These are phyloP conservation scores for Onygenales sp. DNA, from an alignment of 2,329 filamentous ascomycete species.

Conservation along the genomic window DNA sequence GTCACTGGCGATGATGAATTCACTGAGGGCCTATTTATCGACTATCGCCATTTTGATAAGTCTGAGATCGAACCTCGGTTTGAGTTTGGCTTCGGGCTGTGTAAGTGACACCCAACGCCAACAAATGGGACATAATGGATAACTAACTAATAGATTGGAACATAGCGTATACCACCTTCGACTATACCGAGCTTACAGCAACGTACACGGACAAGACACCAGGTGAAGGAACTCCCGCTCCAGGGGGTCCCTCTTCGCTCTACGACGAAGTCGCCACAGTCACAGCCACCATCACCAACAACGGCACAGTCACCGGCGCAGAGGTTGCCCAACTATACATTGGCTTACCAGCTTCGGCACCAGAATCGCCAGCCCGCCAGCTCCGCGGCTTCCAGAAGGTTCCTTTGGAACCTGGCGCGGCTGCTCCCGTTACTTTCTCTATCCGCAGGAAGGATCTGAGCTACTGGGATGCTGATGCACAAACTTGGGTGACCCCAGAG, in stretches of 20 bases:
- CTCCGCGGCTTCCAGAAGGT: slow-evolving; percentile 67
- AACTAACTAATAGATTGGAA: neutral
- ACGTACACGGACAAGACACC: neutral
- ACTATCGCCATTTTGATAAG: slow-evolving; percentile 48
- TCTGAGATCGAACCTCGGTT: slow-evolving; percentile 41
- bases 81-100: slow-evolving; percentile 48
- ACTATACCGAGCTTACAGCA: slow-evolving; percentile 33
- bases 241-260: slow-evolving; percentile 45
- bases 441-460: slow-evolving; percentile 62
- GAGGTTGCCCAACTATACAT: slow-evolving; percentile 56
- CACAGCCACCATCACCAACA: slow-evolving; percentile 40
- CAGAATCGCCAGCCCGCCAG: slow-evolving; percentile 33
- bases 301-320: slow-evolving; percentile 36
- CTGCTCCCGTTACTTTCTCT: slow-evolving; percentile 44
- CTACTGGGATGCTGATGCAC: slow-evolving; percentile 57
- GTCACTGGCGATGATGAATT: slow-evolving; percentile 24
- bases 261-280: slow-evolving; percentile 42
- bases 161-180: slow-evolving; percentile 45
- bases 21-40: slow-evolving; percentile 42
- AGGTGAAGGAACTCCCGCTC: slow-evolving; percentile 41
- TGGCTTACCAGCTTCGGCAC: slow-evolving; percentile 47
- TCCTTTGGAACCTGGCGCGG: slow-evolving; percentile 45
- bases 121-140: neutral
- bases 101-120: neutral
- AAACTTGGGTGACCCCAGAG: slow-evolving; percentile 60